Evolutionary conservation across 805 yeast species (phyloP), one percentile per base, ranked within the genome.

Genomic region (Millerago galiae): DNA sequence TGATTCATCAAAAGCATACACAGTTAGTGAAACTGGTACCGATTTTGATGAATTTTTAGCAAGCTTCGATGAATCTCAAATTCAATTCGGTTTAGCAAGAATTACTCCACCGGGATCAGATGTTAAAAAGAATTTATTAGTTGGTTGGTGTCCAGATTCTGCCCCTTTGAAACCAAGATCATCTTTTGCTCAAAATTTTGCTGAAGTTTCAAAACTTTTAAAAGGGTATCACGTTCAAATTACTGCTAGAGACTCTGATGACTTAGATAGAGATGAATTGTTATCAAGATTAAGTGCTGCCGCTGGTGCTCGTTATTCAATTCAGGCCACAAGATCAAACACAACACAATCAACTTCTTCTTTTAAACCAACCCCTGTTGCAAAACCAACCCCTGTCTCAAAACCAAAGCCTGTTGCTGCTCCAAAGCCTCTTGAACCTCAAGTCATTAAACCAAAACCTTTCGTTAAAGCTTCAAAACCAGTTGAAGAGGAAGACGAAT

Each of bases 121-220:
- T 53, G 90, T 93, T 29, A 75, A 77, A 56, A 93, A 93, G 68
- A 71, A 86, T 50, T 75, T 91, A 27, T 69, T 93, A 37, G 71
- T 93, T 31, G 98, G 97, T 40, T 91, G 96, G 96, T 86, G 95
- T 66, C 99, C 99, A 7, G 98, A 93, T 62, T 86, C 91, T 43
- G 90, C 95, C 17, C 95, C 97, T 49, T 72, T 70, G 58, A 83
- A 81, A 58, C 71, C 82, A 24, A 75, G 88, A 54, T 74, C 86
- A 36, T 80, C 89, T 2, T 85, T 81, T 64, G 89, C 91, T 24
- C 66, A 78, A 46, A 85, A 84, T 62, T 81, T 83, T 51, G 88
- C 86, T 33, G 85, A 81, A 33, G 84, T 85, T 16, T 77, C 89
- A 24, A 78, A 72, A 45, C 69, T 78, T 16, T 71, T 85, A 56